Conservation (phyloP, 2,329 filamentous ascomycete species). For the Chaetomiaceae sp. region DNA sequence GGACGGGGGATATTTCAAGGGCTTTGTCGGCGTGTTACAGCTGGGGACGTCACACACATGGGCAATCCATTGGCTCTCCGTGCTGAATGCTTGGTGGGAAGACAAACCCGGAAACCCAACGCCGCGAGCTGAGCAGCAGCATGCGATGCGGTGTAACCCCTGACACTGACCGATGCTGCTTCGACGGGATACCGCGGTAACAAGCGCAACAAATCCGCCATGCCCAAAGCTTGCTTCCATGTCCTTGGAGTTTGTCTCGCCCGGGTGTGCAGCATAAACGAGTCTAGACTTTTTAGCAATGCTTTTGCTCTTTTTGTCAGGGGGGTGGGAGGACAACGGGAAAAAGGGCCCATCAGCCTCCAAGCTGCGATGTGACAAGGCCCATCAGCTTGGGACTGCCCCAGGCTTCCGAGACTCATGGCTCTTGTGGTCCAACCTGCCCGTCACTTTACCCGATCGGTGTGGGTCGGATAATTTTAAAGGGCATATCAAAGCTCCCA, state of each 20-base stretch:
- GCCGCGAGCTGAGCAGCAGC: background rate
- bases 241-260: no score
- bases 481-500: background rate
- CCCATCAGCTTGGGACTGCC: background rate
- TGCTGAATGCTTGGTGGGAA: background rate
- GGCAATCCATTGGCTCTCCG: constrained; percentile 10
- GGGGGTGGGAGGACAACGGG: background rate
- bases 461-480: background rate
- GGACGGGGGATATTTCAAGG: background rate
- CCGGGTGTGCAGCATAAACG: background rate
- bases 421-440: background rate
- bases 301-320: background rate
- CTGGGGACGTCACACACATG: constrained; percentile 5
- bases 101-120: background rate
- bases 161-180: background rate
- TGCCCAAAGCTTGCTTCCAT: no score
- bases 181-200: background rate
- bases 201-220: background rate
- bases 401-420: background rate
- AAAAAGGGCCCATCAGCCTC: background rate
- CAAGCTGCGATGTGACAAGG: background rate
- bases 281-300: background rate
- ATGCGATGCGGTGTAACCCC: constrained; percentile 9
- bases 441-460: background rate
- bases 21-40: background rate